A percentile compares a stretch with the other conserved stretches of the same genome.
These are phyloP conservation scores for Corchorus capsularis DNA, from an alignment of 345 rosid genomes.

Conservation along the genomic window DNA sequence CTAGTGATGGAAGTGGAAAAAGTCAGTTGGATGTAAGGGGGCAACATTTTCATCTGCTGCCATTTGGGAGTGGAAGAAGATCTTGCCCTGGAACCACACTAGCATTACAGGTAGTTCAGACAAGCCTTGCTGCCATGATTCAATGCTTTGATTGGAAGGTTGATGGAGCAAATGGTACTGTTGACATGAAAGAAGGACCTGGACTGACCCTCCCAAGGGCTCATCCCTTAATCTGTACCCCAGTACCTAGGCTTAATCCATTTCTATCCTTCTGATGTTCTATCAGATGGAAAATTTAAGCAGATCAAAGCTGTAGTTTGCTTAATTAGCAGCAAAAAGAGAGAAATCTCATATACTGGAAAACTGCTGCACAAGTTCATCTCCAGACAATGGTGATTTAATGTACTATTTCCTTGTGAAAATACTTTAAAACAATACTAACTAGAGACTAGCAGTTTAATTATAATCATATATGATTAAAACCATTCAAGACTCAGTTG, in stretches of 20 bases:
- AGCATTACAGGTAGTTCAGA: conserved; percentile 26
- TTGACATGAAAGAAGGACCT: conserved; percentile 60
- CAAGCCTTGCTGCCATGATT: conserved; percentile 25
- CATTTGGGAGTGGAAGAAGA: conserved; percentile 65
- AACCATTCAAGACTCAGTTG: no score
- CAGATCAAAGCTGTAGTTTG: background rate
- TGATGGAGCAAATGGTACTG: conserved; percentile 34
- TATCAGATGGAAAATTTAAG: no score
- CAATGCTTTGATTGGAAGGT: conserved; percentile 34
- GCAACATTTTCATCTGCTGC: conserved; percentile 38
- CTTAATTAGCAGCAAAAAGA: no score
- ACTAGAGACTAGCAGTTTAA: no score
- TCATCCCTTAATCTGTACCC: conserved; percentile 50
- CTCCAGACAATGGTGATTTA: no score
- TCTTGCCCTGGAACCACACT: conserved; percentile 44
- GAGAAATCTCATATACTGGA: no score
- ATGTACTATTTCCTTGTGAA: no score
- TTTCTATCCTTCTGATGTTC: conserved; percentile 9
- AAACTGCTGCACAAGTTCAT: no score
- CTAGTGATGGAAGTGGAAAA: conserved; percentile 32
- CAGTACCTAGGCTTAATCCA: conserved; percentile 44
- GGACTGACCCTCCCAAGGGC: conserved; percentile 59
- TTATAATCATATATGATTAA: no score
- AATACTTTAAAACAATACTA: no score
- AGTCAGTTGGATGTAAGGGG: conserved; percentile 45